Percentiles rank a stretch among this genome's conserved stretches.
These are phyloP conservation scores for Wakefieldia striispora DNA, from an alignment of 768 basidiomycete species.

Conservation along the genomic window DNA sequence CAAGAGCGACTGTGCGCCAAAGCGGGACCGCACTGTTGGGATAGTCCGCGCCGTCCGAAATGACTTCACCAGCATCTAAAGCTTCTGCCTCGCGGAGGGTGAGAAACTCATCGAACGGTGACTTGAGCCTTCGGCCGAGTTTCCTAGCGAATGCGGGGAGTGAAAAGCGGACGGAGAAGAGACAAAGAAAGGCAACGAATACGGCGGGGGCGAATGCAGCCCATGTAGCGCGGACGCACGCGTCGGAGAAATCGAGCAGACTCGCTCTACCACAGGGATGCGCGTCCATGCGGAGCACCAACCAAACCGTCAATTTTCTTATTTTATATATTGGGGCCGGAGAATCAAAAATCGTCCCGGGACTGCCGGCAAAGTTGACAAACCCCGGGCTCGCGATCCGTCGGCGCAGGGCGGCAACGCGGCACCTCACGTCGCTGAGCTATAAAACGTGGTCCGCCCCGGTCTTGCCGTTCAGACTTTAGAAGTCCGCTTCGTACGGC, in stretches of 20 bases:
- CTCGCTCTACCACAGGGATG: constrained; percentile 13
- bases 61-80: constrained; percentile 25
- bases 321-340: neutral
- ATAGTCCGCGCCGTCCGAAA: neutral
- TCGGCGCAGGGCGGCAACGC: too few species aligned
- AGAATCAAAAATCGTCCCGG: neutral
- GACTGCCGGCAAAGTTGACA: too few species aligned
- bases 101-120: constrained; percentile 40
- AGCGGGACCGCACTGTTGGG: constrained; percentile 36
- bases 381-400: too few species aligned
- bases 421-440: too few species aligned
- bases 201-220: constrained; percentile 46
- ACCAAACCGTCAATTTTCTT: neutral
- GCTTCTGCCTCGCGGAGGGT: constrained; percentile 58
- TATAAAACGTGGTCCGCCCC: too few species aligned
- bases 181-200: constrained; percentile 43
- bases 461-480: too few species aligned
- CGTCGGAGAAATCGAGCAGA: constrained; percentile 39
- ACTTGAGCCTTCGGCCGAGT: constrained; percentile 16
- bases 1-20: constrained; percentile 61
- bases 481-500: too few species aligned
- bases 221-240: constrained; percentile 54
- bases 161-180: constrained; percentile 33
- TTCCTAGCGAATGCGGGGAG: constrained; percentile 23
- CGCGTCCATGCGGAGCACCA: constrained; percentile 6